These are phyloP conservation scores for Leccinum pachyderme DNA, from an alignment of 1,284 basidiomycete species.

Conservation along the genomic window DNA sequence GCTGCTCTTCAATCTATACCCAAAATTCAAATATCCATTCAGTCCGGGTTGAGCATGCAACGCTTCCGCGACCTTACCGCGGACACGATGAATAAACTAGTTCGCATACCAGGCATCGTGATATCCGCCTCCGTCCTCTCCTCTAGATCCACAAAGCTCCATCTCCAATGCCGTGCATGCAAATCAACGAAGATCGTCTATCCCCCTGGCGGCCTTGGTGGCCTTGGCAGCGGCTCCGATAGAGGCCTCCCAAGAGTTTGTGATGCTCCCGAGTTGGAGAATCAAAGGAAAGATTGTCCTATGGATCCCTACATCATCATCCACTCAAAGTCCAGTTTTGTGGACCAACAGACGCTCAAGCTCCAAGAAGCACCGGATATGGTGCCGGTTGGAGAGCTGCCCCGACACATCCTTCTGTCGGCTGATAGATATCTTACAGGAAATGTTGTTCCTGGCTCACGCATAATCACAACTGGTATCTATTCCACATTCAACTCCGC, in stretches of 20 bases:
- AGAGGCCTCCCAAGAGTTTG: constrained; percentile 82
- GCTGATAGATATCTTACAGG: constrained; percentile 89
- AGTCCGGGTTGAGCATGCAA: constrained; percentile 87
- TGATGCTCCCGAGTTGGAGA: constrained; percentile 71
- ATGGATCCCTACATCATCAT: constrained; percentile 96
- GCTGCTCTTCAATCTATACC: constrained; percentile 68
- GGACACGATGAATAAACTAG: constrained; percentile 92
- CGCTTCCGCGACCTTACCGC: constrained; percentile 94
- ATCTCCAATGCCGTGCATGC: constrained; percentile 92
- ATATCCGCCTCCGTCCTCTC: constrained; percentile 95
- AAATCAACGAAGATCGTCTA: constrained; percentile 79
- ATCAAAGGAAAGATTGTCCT: constrained; percentile 89
- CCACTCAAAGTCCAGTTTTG: constrained; percentile 92
- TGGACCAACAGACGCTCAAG: constrained; percentile 96
- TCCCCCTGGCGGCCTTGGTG: constrained; percentile 84
- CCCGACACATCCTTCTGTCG: constrained; percentile 92
- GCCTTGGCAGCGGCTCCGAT: constrained; percentile 77
- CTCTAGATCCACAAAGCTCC: constrained; percentile 88
- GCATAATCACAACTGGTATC: constrained; percentile 94
- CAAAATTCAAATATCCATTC: constrained; percentile 87
- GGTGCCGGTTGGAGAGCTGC: constrained; percentile 98
- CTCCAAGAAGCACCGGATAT: constrained; percentile 99
- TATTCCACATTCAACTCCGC: constrained; percentile 93
- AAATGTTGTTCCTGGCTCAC: constrained; percentile 90
- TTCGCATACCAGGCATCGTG: constrained; percentile 96